Evolutionary conservation across 768 basidiomycete genomes (phyloP).

Genomic region (Termitomyces sp.): DNA sequence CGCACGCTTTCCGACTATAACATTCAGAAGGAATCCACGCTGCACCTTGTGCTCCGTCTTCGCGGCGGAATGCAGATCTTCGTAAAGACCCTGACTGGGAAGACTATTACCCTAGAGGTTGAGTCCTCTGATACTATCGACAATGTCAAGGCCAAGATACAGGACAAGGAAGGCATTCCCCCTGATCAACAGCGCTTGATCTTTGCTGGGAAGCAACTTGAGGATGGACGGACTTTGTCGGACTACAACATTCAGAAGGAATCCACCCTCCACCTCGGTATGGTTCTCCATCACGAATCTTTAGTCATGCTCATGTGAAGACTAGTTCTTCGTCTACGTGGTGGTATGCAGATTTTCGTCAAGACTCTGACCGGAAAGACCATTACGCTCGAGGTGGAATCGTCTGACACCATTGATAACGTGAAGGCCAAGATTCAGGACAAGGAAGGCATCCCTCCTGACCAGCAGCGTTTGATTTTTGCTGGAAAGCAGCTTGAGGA

Average conservation of each 20-base stretch:
- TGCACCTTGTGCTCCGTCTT: conserved; percentile 6
- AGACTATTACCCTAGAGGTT: conserved; percentile 19
- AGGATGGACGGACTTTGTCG: conserved; percentile 17
- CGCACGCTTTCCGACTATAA: conserved; percentile 7
- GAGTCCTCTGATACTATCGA: conserved; percentile 19
- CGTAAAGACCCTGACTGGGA: conserved; percentile 26
- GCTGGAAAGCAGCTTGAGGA: conserved; percentile 32
- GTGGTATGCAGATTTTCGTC: conserved; percentile 42
- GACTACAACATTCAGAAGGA: conserved; percentile 20
- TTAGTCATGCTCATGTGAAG: not conserved
- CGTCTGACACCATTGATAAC: conserved; percentile 19
- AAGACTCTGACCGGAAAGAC: conserved; percentile 59
- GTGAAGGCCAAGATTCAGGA: conserved; percentile 20
- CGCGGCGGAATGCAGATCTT: conserved; percentile 18
- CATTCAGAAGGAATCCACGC: conserved; percentile 6
- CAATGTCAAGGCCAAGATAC: conserved; percentile 20
- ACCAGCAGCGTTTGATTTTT: conserved; percentile 19
- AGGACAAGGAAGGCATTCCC: conserved; percentile 23
- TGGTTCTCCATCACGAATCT: not conserved
- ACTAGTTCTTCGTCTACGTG: conserved; percentile 25
- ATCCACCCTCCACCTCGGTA: conserved; percentile 26
- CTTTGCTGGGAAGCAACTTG: conserved; percentile 18
- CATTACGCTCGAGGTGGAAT: conserved; percentile 25
- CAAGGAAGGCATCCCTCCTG: conserved; percentile 19
- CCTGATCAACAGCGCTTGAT: conserved; percentile 18